These are phyloP conservation scores for Collybia nuda DNA, from an alignment of 768 basidiomycete species.

Conservation along the genomic window DNA sequence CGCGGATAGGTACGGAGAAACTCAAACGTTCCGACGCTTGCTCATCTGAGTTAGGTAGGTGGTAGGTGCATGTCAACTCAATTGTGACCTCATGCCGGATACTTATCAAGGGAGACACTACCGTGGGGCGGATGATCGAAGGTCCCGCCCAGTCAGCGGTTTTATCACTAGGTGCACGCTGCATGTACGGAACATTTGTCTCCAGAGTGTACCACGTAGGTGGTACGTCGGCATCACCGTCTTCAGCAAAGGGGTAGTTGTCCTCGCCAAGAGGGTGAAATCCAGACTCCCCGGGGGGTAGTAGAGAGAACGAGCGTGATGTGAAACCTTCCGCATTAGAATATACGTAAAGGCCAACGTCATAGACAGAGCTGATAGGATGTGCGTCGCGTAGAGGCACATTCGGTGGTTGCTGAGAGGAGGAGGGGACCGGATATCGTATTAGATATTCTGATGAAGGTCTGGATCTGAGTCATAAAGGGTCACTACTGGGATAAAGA, in stretches of 20 bases:
- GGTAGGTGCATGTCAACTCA: slow-evolving; percentile 57
- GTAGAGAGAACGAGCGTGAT: slow-evolving; percentile 44
- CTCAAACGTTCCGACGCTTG: slow-evolving; percentile 31
- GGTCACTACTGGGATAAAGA: too few relatives aligned
- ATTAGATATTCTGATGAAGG: slow-evolving; percentile 40
- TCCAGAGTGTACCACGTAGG: slow-evolving; percentile 63
- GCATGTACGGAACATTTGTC: slow-evolving; percentile 47
- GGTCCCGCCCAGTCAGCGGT: slow-evolving; percentile 38
- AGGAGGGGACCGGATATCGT: slow-evolving; percentile 56
- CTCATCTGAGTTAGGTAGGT: slow-evolving; percentile 34
- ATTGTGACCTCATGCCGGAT: slow-evolving; percentile 56
- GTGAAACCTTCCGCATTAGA: slow-evolving; percentile 19
- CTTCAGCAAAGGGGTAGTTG: slow-evolving; percentile 48
- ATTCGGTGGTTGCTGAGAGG: slow-evolving; percentile 61
- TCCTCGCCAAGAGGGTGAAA: slow-evolving; percentile 47
- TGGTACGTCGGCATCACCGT: slow-evolving; percentile 25
- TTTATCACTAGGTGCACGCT: slow-evolving; percentile 21
- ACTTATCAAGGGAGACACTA: slow-evolving; percentile 53
- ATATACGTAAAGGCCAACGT: slow-evolving; percentile 38
- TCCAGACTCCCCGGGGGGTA: slow-evolving; percentile 46
- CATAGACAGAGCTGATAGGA: slow-evolving; percentile 51
- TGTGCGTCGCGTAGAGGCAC: slow-evolving; percentile 56
- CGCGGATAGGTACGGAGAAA: slow-evolving; percentile 51
- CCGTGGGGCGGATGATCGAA: slow-evolving; percentile 42
- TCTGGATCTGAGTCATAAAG: slow-evolving; percentile 32